These are phyloP conservation scores for Alternaria arbusti DNA, from an alignment of 2,329 filamentous ascomycete genomes.

Conservation along the genomic window DNA sequence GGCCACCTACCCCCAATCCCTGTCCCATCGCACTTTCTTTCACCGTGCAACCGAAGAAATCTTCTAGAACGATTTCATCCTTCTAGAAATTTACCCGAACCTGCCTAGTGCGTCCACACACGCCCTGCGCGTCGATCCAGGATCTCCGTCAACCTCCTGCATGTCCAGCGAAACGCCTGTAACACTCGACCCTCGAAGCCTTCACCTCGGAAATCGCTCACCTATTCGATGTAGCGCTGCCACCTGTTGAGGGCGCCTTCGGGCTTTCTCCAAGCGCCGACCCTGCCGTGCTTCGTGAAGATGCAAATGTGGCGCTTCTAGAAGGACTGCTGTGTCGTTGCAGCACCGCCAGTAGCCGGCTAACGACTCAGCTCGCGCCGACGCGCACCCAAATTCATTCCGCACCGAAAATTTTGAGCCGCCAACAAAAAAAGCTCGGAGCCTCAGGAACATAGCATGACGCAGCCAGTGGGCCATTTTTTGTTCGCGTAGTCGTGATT, in stretches of 20 bases:
- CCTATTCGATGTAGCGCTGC: slow-evolving; percentile 17
- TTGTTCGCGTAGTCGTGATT: slow-evolving; percentile 18
- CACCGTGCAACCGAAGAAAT: slow-evolving; percentile 23
- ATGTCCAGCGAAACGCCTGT: slow-evolving; percentile 21
- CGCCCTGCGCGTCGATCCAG: slow-evolving; percentile 28
- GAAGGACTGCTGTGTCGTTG: slow-evolving; percentile 17
- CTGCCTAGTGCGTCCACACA: slow-evolving; percentile 23
- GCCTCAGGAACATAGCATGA: slow-evolving; percentile 27
- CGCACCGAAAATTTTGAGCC: slow-evolving; percentile 24
- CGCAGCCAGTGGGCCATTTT: slow-evolving; percentile 25
- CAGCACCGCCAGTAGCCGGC: slow-evolving; percentile 31
- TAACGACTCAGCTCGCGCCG: slow-evolving; percentile 28
- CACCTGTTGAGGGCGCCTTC: slow-evolving; percentile 23
- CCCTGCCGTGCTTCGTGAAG: slow-evolving; percentile 15
- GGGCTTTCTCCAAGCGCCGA: slow-evolving; percentile 10
- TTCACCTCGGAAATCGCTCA: slow-evolving; percentile 8
- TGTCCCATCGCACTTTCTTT: background rate
- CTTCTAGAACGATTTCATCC: slow-evolving; percentile 30
- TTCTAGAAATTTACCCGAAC: slow-evolving; percentile 45
- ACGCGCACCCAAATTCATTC: slow-evolving; percentile 18
- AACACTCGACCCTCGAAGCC: slow-evolving; percentile 17
- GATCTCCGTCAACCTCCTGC: slow-evolving; percentile 26
- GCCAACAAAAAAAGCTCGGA: slow-evolving; percentile 24
- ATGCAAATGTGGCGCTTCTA: slow-evolving; percentile 26
- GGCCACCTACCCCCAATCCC: background rate